Base-by-base conservation (phyloP, 495 filamentous ascomycete genomes). In the Penicillium samsonianum region DNA sequence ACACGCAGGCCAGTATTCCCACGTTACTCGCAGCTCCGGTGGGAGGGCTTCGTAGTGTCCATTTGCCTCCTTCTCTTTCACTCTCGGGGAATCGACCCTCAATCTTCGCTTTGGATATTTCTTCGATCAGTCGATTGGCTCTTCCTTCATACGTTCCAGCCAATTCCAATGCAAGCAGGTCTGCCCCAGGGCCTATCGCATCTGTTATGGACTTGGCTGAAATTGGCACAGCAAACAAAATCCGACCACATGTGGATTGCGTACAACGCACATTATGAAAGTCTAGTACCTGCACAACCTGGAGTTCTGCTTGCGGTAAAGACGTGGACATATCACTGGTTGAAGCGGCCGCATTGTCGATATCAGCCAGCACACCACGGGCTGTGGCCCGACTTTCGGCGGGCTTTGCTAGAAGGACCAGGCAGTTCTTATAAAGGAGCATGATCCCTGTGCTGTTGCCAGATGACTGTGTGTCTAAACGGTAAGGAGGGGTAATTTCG, bases 91-190 rank as follows among this genome's bases (percentile, higher is more conserved):
- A 93, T 37, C 94, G 81, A 8, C 85, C 88, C 69, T 96, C 93
- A 50, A 96, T 87, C 56, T 85, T 85, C 10, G 93, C 93, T 70
- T 90, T 93, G 22, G 84, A 81, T 23, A 96, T 79, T 59, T 98
- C 94, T 74, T 98, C 94, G 8, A 85, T 84, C 64, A 90, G 85
- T 41, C 88, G 87, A 44, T 76, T 73, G 6, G 89, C 89, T 59
- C 82, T 93, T 11, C 87, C 88, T 67, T 96, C 90, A 67, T 96
- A 95, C 23, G 83, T 78, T 22, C 87, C 88, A 42, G 70, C 64
- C n/a, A 73, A 65, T 53, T 75, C 71, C 53, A 79, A 58, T 1
- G 76, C 76, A 50, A 84, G 80, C 17, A 96, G 81, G 30, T 86
- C 72, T 59, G 88, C 85, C 42, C 82, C 83, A 11, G 85, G 79